Evolutionary conservation across 2,329 filamentous ascomycete genomes (phyloP).

Genomic region (Corniculantispora saksenae): DNA sequence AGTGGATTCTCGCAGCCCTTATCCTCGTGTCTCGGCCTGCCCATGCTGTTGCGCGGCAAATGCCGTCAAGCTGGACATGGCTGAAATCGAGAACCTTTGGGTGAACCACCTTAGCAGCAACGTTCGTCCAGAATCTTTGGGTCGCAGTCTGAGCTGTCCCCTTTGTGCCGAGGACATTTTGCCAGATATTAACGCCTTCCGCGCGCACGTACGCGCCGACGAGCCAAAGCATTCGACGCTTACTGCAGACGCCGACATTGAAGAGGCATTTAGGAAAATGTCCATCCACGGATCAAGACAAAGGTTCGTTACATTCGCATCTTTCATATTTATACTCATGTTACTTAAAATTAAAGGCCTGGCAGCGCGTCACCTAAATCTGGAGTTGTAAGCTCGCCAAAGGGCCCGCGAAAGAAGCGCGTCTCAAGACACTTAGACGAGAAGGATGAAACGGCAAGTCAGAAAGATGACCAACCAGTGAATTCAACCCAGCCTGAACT

Average conservation of each 20-base stretch:
- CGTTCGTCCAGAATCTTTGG: constrained; percentile 25
- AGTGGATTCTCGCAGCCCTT: background rate
- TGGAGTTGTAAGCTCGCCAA: background rate
- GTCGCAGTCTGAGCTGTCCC: constrained; percentile 24
- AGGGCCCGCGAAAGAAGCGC: background rate
- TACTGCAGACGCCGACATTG: constrained; percentile 28
- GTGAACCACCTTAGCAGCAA: constrained; percentile 28
- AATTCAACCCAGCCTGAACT: constrained; percentile 21
- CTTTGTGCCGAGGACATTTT: constrained; percentile 29
- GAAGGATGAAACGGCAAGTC: background rate
- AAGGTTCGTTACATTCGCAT: constrained; percentile 21
- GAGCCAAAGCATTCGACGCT: constrained; percentile 24
- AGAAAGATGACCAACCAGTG: constrained; percentile 3
- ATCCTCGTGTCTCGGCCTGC: background rate
- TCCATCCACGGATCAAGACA: constrained; percentile 19
- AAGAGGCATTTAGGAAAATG: constrained; percentile 28
- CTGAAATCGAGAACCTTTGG: constrained; percentile 23
- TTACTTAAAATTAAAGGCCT: background rate
- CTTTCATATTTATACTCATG: background rate
- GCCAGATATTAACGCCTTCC: constrained; percentile 29
- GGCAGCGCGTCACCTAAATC: constrained; percentile 1
- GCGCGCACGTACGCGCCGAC: constrained; percentile 27
- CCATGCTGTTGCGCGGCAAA: background rate
- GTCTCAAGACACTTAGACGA: background rate
- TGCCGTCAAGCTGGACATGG: constrained; percentile 12